A percentile compares a stretch with the other conserved stretches of the same genome.
These are phyloP conservation scores for Prunella vulgaris DNA, from an alignment of 257 asterid species.

Conservation along the genomic window DNA sequence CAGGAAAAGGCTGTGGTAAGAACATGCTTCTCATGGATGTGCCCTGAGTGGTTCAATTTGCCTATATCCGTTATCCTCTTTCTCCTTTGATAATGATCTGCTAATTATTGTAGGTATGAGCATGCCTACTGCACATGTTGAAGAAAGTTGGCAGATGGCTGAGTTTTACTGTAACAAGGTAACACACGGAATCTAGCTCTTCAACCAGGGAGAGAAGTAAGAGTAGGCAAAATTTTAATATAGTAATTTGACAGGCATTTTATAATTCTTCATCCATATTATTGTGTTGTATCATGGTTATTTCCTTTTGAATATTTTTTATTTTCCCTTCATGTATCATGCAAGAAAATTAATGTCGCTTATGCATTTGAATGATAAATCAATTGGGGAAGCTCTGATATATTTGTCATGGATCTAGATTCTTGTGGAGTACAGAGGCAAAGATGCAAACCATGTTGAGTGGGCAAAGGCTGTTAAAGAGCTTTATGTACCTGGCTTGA, in stretches of 20 bases:
- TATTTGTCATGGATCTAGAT: conserved; percentile 34
- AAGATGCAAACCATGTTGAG: conserved; percentile 75
- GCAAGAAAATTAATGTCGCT: too few relatives aligned
- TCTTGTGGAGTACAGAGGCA: conserved; percentile 76
- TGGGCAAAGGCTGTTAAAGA: conserved; percentile 93
- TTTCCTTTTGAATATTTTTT: too few relatives aligned
- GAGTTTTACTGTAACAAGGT: conserved; percentile 92
- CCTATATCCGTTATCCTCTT: background rate
- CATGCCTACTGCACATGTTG: conserved; percentile 90
- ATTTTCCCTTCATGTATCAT: too few relatives aligned
- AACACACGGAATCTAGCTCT: conserved; percentile 12
- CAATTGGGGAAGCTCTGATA: conserved; percentile 9
- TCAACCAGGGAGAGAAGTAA: background rate
- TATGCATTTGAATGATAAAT: background rate
- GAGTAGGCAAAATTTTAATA: background rate
- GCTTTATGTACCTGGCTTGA: conserved; percentile 74
- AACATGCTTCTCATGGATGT: background rate
- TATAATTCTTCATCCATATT: background rate
- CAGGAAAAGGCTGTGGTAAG: conserved; percentile 79
- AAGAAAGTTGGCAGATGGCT: conserved; percentile 92
- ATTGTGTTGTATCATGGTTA: background rate
- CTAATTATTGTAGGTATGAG: conserved; percentile 54
- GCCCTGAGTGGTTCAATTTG: conserved; percentile 5
- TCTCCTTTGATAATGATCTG: conserved; percentile 12
- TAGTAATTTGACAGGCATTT: background rate